Evolutionary conservation across 2,329 filamentous ascomycete species (phyloP).

Genomic region (Zymoseptoria ardabiliae): DNA sequence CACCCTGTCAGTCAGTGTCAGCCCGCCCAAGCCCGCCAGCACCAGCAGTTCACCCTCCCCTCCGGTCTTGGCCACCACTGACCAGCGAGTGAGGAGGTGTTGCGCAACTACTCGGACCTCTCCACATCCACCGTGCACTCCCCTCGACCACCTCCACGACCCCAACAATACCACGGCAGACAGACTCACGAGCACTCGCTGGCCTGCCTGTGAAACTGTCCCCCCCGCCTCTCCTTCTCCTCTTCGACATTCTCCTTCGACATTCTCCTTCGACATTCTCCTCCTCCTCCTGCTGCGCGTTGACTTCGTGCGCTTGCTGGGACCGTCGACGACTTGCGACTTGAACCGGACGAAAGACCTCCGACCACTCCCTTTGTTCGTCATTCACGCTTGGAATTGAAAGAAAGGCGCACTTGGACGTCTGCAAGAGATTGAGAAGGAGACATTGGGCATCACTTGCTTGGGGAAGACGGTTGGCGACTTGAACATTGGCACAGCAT

Average conservation of each 20-base stretch:
- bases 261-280: not conserved
- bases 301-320: not conserved
- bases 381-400: not conserved
- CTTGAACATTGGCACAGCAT: not conserved
- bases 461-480: not conserved
- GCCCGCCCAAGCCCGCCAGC: not conserved
- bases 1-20: not conserved
- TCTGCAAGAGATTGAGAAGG: conserved; percentile 12
- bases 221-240: too few relatives aligned
- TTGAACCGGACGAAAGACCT: not conserved
- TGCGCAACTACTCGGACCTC: not conserved
- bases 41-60: not conserved
- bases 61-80: not conserved
- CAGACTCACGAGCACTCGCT: not conserved
- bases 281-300: not conserved
- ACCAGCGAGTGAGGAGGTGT: too few relatives aligned
- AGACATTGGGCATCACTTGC: conserved; percentile 1
- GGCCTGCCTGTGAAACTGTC: not conserved
- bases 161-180: not conserved
- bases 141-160: too few relatives aligned
- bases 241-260: not conserved
- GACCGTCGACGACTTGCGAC: not conserved
- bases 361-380: conserved; percentile 10
- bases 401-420: conserved; percentile 13
- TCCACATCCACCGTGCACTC: not conserved